Conservation (phyloP, 2,329 filamentous ascomycete species). For the Phialophora tarda region DNA sequence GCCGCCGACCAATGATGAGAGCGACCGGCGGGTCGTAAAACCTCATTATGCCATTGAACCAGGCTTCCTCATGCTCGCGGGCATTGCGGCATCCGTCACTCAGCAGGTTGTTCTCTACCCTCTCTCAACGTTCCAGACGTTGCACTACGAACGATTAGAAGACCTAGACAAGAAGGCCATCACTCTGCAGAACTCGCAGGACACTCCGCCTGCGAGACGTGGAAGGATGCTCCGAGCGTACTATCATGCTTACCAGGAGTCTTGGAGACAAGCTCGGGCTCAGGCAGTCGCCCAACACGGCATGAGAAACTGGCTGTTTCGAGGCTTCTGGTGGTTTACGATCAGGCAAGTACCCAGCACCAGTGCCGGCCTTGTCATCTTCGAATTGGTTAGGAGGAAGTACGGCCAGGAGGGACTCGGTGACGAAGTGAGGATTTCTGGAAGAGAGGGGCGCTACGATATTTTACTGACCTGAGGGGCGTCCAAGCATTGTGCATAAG, state of each 20-base stretch:
- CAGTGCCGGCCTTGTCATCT: conserved; percentile 68
- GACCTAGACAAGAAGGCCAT: conserved; percentile 61
- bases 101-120: conserved; percentile 66
- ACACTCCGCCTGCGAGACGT: conserved; percentile 36
- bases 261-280: conserved; percentile 58
- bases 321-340: conserved; percentile 62
- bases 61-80: conserved; percentile 64
- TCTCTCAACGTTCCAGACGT: conserved; percentile 62
- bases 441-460: conserved; percentile 61
- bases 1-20: conserved; percentile 29
- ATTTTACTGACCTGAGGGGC: conserved; percentile 51
- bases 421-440: conserved; percentile 58
- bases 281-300: conserved; percentile 61
- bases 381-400: conserved; percentile 66
- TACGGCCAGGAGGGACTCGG: conserved; percentile 56
- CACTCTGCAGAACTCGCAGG: conserved; percentile 41
- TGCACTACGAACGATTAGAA: conserved; percentile 65
- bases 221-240: conserved; percentile 59
- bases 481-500: background rate
- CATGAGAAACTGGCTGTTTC: conserved; percentile 60
- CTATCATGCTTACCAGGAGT: conserved; percentile 66
- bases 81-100: conserved; percentile 62
- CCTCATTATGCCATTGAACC: conserved; percentile 70
- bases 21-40: conserved; percentile 51
- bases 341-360: conserved; percentile 68